These are phyloP conservation scores for Seminavis robusta DNA, from an alignment of 108 stramenopile species.

Conservation along the genomic window DNA sequence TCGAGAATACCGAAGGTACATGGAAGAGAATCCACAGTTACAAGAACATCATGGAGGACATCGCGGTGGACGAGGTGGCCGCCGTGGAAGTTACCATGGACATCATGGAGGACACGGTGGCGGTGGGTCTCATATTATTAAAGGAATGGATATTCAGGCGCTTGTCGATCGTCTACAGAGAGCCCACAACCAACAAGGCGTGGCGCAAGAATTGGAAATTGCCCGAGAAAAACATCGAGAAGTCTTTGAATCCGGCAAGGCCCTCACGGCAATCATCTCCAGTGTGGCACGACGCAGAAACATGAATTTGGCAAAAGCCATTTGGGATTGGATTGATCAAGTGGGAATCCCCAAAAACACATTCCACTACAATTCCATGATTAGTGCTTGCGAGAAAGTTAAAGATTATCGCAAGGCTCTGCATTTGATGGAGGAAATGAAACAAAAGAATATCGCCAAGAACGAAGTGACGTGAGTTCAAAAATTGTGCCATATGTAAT, in stretches of 20 bases:
- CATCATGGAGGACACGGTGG: background rate
- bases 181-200: constrained; percentile 30
- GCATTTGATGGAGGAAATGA: constrained; percentile 74
- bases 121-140: background rate
- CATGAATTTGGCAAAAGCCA: constrained; percentile 50
- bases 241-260: constrained; percentile 65
- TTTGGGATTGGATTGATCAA: constrained; percentile 76
- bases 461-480: constrained; percentile 76
- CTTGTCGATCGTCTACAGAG: constrained; percentile 60
- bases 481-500: background rate
- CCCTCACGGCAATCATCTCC: constrained; percentile 72
- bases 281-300: constrained; percentile 64
- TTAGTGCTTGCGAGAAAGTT: constrained; percentile 77
- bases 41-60: constrained; percentile 9
- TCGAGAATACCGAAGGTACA: no score
- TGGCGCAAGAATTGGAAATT: constrained; percentile 54
- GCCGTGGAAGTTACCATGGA: constrained; percentile 18
- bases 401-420: constrained; percentile 65
- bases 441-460: constrained; percentile 57
- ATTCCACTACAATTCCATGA: constrained; percentile 82
- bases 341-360: constrained; percentile 58
- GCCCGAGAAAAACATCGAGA: constrained; percentile 42
- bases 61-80: constrained; percentile 18
- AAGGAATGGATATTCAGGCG: constrained; percentile 45
- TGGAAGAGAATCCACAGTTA: background rate